A percentile compares a stretch with the other conserved stretches of the same genome.
These are phyloP conservation scores for Tulasnella calospora DNA, from an alignment of 768 basidiomycete species.

Conservation along the genomic window DNA sequence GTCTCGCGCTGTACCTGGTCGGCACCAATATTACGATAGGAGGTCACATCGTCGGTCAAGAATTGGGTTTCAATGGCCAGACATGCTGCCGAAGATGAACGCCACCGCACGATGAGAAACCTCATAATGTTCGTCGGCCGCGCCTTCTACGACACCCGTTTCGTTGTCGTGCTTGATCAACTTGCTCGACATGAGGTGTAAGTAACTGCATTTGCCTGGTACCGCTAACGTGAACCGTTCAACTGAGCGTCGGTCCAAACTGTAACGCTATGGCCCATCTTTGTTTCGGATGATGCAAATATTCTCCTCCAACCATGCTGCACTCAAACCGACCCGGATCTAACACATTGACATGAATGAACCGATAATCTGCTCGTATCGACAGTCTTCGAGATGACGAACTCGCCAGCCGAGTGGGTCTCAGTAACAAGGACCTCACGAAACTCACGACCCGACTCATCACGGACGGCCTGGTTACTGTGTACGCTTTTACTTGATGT, in stretches of 20 bases:
- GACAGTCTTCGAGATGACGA: slow-evolving; percentile 88
- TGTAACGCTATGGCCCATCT: slow-evolving; percentile 25
- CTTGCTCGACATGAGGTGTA: slow-evolving; percentile 90
- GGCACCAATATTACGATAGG: background rate
- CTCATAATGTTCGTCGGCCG: slow-evolving; percentile 91
- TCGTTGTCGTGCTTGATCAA: slow-evolving; percentile 88
- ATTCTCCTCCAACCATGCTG: slow-evolving; percentile 15
- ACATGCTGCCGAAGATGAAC: background rate
- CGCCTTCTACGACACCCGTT: slow-evolving; percentile 91
- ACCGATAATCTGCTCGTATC: background rate
- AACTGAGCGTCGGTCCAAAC: slow-evolving; percentile 19
- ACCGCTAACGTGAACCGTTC: slow-evolving; percentile 29
- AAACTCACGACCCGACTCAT: slow-evolving; percentile 80
- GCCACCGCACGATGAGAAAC: slow-evolving; percentile 53
- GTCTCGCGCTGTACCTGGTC: background rate
- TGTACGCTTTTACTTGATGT: slow-evolving; percentile 42
- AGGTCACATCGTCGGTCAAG: background rate
- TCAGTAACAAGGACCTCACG: slow-evolving; percentile 84
- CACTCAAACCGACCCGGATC: background rate
- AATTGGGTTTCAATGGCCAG: slow-evolving; percentile 6
- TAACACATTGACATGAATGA: slow-evolving; percentile 18
- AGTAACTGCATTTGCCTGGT: slow-evolving; percentile 42
- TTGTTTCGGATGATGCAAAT: slow-evolving; percentile 32
- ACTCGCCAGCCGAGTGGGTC: slow-evolving; percentile 81
- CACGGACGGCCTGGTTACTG: slow-evolving; percentile 69